These are phyloP conservation scores for Reutealis trisperma DNA, from an alignment of 345 rosid species.

Conservation along the genomic window DNA sequence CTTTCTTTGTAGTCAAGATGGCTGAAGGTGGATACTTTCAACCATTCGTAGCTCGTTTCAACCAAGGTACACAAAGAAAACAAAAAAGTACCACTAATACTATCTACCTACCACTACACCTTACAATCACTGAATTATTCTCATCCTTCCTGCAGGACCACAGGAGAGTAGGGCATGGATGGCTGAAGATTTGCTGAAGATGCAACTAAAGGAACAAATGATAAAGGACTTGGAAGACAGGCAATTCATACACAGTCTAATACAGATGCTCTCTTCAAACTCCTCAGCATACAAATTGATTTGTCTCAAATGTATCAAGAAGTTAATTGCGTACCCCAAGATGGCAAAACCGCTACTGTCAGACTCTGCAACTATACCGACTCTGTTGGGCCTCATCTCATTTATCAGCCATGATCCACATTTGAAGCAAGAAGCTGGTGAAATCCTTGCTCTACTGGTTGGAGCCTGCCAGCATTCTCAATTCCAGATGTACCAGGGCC, in stretches of 20 bases:
- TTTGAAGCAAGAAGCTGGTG: slow-evolving; percentile 45
- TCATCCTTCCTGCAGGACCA: slow-evolving; percentile 26
- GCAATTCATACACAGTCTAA: slow-evolving; percentile 39
- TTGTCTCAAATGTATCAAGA: slow-evolving; percentile 48
- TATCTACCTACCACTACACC: background rate
- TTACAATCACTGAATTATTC: background rate
- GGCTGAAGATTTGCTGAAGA: slow-evolving; percentile 46
- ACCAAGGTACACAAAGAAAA: slow-evolving; percentile 34
- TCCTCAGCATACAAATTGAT: slow-evolving; percentile 43
- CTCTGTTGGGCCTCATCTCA: slow-evolving; percentile 38
- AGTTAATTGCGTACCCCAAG: slow-evolving; percentile 36
- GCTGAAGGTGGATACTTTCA: slow-evolving; percentile 46
- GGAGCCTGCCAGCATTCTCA: slow-evolving; percentile 33
- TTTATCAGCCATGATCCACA: slow-evolving; percentile 33
- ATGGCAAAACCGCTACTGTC: slow-evolving; percentile 40
- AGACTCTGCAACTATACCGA: slow-evolving; percentile 41
- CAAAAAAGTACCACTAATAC: background rate
- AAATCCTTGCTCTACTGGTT: slow-evolving; percentile 45
- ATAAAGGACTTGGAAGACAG: slow-evolving; percentile 38
- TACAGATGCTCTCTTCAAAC: slow-evolving; percentile 46
- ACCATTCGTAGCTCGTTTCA: slow-evolving; percentile 46
- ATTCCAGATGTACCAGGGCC: slow-evolving; percentile 39
- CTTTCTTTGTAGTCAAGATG: slow-evolving; percentile 50
- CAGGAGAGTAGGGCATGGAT: slow-evolving; percentile 48
- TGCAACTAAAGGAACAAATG: slow-evolving; percentile 42